A percentile compares a stretch with the other conserved stretches of the same genome.
These are phyloP conservation scores for Chrysopogon serrulatus DNA, from an alignment of 176 grass and related monocot species.

Conservation along the genomic window DNA sequence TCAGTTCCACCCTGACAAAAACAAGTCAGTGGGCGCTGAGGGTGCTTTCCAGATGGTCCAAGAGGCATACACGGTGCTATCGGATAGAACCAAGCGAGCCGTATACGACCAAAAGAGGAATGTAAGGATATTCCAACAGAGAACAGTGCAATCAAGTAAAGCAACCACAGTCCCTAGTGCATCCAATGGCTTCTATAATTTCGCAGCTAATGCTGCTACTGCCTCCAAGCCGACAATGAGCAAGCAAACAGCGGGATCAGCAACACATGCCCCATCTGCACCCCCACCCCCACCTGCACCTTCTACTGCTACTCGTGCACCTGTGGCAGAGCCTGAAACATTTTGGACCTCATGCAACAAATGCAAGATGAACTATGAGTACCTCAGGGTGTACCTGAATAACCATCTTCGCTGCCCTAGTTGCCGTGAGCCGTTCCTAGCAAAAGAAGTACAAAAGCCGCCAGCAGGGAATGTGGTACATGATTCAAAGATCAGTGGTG, in stretches of 20 bases:
- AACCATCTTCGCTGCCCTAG: conserved; percentile 29
- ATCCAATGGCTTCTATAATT: conserved; percentile 23
- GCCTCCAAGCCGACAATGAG: not conserved
- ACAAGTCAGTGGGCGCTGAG: conserved; percentile 26
- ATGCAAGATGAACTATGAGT: conserved; percentile 48
- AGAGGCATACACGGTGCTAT: conserved; percentile 24
- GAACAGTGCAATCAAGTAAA: not conserved
- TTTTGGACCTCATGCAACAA: conserved; percentile 47
- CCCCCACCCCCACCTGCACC: conserved; percentile 18
- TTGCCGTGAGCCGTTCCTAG: conserved; percentile 28
- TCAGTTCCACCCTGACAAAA: conserved; percentile 24
- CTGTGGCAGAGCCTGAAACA: not conserved
- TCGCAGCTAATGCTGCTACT: conserved; percentile 6
- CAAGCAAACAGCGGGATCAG: not conserved
- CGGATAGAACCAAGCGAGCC: not conserved
- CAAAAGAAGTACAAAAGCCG: conserved; percentile 25
- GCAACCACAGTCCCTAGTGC: not conserved
- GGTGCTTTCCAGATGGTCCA: conserved; percentile 31
- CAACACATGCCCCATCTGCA: not conserved
- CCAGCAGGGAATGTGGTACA: conserved; percentile 8
- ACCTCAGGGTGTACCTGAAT: conserved; percentile 33
- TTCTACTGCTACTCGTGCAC: not conserved
- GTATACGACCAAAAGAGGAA: conserved; percentile 25
- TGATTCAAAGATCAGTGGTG: conserved; percentile 14
- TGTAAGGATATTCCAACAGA: conserved; percentile 1